These are phyloP conservation scores for Phytophthora colocasiae DNA, from an alignment of 352 stramenopile genomes.

Conservation along the genomic window DNA sequence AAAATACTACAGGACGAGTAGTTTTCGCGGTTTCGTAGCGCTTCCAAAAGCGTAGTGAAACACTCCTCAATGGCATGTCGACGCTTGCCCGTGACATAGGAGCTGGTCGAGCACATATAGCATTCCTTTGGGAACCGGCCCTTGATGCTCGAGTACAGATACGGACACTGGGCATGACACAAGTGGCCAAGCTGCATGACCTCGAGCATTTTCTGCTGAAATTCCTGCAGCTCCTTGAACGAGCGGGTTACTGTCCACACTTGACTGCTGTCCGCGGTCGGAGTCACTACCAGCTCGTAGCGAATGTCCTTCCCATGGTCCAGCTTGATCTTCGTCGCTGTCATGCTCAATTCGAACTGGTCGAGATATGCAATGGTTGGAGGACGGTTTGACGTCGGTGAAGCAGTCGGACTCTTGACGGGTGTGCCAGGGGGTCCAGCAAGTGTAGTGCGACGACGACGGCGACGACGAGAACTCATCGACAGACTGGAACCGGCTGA, in stretches of 20 bases:
- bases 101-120: conserved; percentile 53
- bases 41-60: conserved; percentile 46
- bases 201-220: conserved; percentile 42
- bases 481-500: conserved; percentile 32
- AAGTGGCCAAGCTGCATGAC: conserved; percentile 64
- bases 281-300: conserved; percentile 56
- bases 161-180: conserved; percentile 58
- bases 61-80: conserved; percentile 43
- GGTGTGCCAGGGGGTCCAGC: conserved; percentile 18
- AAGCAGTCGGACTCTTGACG: conserved; percentile 16
- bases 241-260: conserved; percentile 51
- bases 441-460: conserved; percentile 23
- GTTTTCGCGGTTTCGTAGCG: conserved; percentile 50
- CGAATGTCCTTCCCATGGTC: conserved; percentile 45
- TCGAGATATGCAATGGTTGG: conserved; percentile 39
- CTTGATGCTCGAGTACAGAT: conserved; percentile 70
- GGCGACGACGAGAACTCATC: conserved; percentile 29
- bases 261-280: conserved; percentile 38
- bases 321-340: conserved; percentile 23
- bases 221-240: conserved; percentile 55
- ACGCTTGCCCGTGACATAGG: conserved; percentile 42
- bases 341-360: conserved; percentile 41
- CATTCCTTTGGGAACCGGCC: conserved; percentile 69
- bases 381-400: conserved; percentile 24
- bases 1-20: conserved; percentile 56